Evolutionary conservation across 768 basidiomycete species (phyloP), one percentile per base, ranked within the genome.

Genomic region (Russula olivacea): DNA sequence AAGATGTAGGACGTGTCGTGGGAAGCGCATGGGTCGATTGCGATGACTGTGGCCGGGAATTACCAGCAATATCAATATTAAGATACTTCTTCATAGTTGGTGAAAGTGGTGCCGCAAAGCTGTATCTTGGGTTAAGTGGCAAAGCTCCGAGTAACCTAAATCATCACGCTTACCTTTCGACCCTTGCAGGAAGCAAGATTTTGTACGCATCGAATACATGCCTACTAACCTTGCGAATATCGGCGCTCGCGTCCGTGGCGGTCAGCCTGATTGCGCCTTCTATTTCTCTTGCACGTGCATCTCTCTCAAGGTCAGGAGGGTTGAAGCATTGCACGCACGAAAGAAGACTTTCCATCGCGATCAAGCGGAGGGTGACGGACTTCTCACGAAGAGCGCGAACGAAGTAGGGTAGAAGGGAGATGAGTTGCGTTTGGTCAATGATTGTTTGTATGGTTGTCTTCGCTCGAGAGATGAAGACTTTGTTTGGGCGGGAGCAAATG

Each of bases 121-220:
- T 93, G 64, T 19, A 57, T 32, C 50, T 43, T 6, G 50, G 41
- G 14, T 71, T 52, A 69, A 61, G 59, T 8, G 36, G 32, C 57
- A 17, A 49, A 40, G n/a, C 40, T 17, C 45, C 23, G 60, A 41
- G 41, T 19, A 58, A 19, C 53, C 4, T 14, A 21, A 41, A 64
- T 68, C 28, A 34, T 34, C 5, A 8, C 1, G 72, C 79, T 12
- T 69, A 92, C 92, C 75, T 81, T 30, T 86, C 83, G 4, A 93
- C 79, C 50, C 91, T 78, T 23, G 73, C 72, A 4, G 92, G 91
- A 50, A 92, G 77, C 34, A 92, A 72, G 3, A 84, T 73, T 64
- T 83, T 84, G 72, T 93, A 93, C 0, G 84, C 86, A 61, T 85
- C 88, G 69, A 89, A 94, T 4, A 93, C 75, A 67, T 85, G 80